Evolutionary conservation across 768 basidiomycete species (phyloP), one percentile per base, ranked within the genome.

Genomic region (Suillus paluster): DNA sequence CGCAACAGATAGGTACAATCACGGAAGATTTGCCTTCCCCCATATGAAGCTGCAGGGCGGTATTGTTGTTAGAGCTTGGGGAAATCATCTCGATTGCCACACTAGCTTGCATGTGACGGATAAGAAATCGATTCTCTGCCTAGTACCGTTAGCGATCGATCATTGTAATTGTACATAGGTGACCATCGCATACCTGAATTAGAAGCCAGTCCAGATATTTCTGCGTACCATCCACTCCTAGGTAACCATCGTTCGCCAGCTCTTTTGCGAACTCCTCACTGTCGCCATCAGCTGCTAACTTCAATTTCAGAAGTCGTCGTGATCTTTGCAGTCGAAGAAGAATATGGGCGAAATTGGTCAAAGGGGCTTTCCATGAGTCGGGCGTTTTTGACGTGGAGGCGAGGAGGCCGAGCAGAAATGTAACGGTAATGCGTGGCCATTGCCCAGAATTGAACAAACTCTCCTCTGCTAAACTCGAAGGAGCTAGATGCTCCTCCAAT

Each of bases 21-120:
- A 77, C 77, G 2, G 77, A 77, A 1, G 77, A 75, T 59, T 85
- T 85, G 15, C 84, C 84, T 64, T 85, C 84, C 17, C 84, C 84
- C 84, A 85, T 85, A 57, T 84, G 83, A 14, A 85, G 77, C 60
- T 85, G 84, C 19, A 80, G 71, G 5, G 76, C 66, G 0, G 78
- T 76, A 58, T 80, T 85, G 6, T 64, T 12, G 5, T 63, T 58
- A 0, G 69, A 68, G 14, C 41, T 39, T 1, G 76, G 76, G 12
- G 62, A 52, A 34, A 76, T 71, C 77, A 77, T 78, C 46, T 77
- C 64, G 8, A 53, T 56, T 12, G 77, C 70, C 33, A 78, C 64
- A 19, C 63, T 52, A 0, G 66, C 62, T 59, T 77, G 76, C 23
- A 75, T 55, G 15, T 59, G 66, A 30, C 77, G 72, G 27, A 69